Conservation (phyloP, 2,329 filamentous ascomycete species). For the Fusarium nurragi region DNA sequence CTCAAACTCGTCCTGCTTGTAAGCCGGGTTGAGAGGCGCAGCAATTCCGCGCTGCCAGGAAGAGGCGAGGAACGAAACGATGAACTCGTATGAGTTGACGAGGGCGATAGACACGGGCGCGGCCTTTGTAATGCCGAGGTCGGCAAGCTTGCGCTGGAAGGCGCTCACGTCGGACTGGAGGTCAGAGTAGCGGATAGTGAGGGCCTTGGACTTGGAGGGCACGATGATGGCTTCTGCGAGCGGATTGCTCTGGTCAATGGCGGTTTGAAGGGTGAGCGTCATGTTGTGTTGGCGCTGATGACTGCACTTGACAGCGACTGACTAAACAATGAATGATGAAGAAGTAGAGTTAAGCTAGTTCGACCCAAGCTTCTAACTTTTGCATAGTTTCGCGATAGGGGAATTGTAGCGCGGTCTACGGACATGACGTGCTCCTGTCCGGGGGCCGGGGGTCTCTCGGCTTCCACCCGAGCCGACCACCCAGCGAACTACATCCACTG, state of each 20-base stretch:
- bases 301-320: neutral
- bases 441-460: constrained; percentile 33
- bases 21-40: constrained; percentile 86
- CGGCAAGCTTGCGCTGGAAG: constrained; percentile 82
- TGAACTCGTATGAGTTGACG: constrained; percentile 87
- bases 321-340: neutral
- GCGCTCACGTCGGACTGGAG: constrained; percentile 71
- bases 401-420: neutral
- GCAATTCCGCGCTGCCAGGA: constrained; percentile 87
- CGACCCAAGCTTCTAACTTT: neutral
- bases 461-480: constrained; percentile 38
- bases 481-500: constrained; percentile 33
- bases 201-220: constrained; percentile 68
- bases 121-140: constrained; percentile 73
- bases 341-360: neutral
- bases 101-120: constrained; percentile 84
- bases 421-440: constrained; percentile 40
- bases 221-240: constrained; percentile 73
- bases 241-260: constrained; percentile 57
- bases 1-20: constrained; percentile 90
- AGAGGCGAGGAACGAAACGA: constrained; percentile 85
- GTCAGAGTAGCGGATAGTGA: constrained; percentile 75
- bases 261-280: constrained; percentile 59
- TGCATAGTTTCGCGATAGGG: constrained; percentile 9
- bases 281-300: constrained; percentile 36